Percentiles rank a stretch among this genome's conserved stretches.
Evolutionary conservation across 306 rosid genomes (phyloP).

Genomic region (Vigna trinervia): DNA sequence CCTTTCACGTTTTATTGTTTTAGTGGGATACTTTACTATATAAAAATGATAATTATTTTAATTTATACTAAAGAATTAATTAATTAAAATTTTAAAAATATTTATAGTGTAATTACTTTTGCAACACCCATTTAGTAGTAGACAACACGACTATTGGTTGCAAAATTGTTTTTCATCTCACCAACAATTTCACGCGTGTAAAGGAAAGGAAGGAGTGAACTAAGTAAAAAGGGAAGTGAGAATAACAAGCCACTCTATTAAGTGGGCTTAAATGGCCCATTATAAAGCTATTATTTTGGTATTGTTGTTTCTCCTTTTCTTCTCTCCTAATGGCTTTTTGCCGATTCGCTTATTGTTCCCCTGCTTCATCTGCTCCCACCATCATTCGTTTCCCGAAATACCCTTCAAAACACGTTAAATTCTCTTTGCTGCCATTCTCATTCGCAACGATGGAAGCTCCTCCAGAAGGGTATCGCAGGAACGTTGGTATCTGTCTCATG

Average conservation of each 20-base stretch:
- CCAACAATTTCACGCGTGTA: no score
- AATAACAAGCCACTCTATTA: background rate
- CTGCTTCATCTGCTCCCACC: conserved; percentile 1
- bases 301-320: background rate
- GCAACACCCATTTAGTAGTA: no score
- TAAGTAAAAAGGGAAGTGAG: background rate
- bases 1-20: no score
- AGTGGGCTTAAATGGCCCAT: conserved; percentile 30
- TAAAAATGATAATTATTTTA: no score
- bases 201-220: background rate
- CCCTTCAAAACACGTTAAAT: conserved; percentile 40
- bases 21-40: no score
- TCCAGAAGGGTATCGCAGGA: conserved; percentile 81
- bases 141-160: no score
- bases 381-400: conserved; percentile 37
- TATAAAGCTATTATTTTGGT: background rate
- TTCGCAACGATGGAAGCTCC: conserved; percentile 80
- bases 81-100: no score
- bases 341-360: conserved; percentile 45
- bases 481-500: conserved; percentile 83
- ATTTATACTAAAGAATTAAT: no score
- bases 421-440: conserved; percentile 37
- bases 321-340: conserved; percentile 49
- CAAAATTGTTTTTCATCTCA: no score
- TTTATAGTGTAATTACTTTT: no score